Evolutionary conservation across 2,329 filamentous ascomycete genomes (phyloP), one percentile per base, ranked within the genome.

Genomic region (Septoria petroselini): DNA sequence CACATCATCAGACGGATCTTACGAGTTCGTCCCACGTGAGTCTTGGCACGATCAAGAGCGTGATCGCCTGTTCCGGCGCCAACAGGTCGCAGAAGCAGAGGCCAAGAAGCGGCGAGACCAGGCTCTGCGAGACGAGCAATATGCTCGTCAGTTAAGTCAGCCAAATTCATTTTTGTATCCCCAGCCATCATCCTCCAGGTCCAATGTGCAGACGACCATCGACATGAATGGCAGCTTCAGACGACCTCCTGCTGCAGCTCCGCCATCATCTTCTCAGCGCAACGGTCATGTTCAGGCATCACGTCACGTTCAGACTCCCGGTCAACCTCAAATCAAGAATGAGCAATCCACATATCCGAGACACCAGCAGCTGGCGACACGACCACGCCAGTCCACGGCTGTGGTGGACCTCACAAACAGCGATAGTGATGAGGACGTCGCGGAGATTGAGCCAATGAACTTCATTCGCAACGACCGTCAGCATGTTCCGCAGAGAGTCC

Each of bases 371-470:
- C 38, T 57, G 15, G 41, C 48, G 17, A 48, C 53, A 33, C 51
- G 54, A 17, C 51, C 52, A 4, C 54, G 48, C 7, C 50, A 51
- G 14, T 31, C 52, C 4, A 33, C 48, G 19, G 35, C 53, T n/a
- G 48, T 66, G 8, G 58, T 68, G 9, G 65, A 68, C 39, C 61
- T 68, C 31, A 68, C 65, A 25, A 54, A 49, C 29, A 58, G 54
- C 45, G 65, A 64, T 48, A 60, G 60, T 44, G 65, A 61, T 15
- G 63, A 65, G 7, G 62, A 65, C 14, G 40, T 61, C 11, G 34
- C 49, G 18, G 63, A 64, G 40, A 62, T 66, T 18, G 41, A 43
- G 3, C 59, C 61, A 4, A 46, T 40, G 5, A 35, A 39, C 12
- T 63, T 62, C 48, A 59, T 55, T 5, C 63, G 60, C 3, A 64